Evolutionary conservation across 2,329 filamentous ascomycete genomes (phyloP).

Genomic region (Exophiala xenobiotica): DNA sequence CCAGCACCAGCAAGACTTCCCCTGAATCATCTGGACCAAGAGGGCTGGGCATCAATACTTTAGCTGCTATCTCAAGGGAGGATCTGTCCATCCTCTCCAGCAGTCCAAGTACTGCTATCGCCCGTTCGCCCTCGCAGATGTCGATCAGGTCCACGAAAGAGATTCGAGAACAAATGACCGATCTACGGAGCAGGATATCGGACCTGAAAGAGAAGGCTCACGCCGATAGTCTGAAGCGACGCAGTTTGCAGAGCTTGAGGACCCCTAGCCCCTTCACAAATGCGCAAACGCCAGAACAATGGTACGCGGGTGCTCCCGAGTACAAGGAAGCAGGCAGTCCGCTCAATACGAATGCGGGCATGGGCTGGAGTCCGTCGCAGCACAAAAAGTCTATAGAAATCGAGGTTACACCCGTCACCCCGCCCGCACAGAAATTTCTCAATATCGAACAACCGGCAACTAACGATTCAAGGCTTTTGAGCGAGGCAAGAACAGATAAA

Average conservation of each 20-base stretch:
- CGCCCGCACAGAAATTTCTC: slow-evolving; percentile 20
- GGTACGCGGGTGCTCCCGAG: slow-evolving; percentile 47
- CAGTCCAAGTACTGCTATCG: slow-evolving; percentile 18
- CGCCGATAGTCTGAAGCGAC: slow-evolving; percentile 73
- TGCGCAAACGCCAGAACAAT: slow-evolving; percentile 56
- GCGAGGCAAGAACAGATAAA: slow-evolving; percentile 28
- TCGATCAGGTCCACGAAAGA: slow-evolving; percentile 39
- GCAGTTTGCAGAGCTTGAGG: slow-evolving; percentile 72
- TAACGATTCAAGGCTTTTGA: slow-evolving; percentile 20
- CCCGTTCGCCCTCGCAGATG: slow-evolving; percentile 21
- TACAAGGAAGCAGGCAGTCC: slow-evolving; percentile 36
- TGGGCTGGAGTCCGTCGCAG: slow-evolving; percentile 35
- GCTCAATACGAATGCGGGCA: slow-evolving; percentile 37
- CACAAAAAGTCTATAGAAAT: slow-evolving; percentile 11
- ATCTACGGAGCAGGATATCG: slow-evolving; percentile 81
- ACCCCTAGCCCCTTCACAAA: slow-evolving; percentile 78
- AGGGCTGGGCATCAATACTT: slow-evolving; percentile 29
- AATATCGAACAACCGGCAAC: slow-evolving; percentile 24
- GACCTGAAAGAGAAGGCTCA: slow-evolving; percentile 74
- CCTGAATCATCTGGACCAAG: slow-evolving; percentile 21
- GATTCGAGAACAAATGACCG: slow-evolving; percentile 81
- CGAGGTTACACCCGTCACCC: slow-evolving; percentile 25
- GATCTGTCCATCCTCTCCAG: slow-evolving; percentile 22
- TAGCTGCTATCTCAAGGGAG: slow-evolving; percentile 21
- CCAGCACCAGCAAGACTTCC: slow-evolving; percentile 28